Evolutionary conservation across 2,329 filamentous ascomycete species (phyloP).

Genomic region (Pseudonectria buxi): DNA sequence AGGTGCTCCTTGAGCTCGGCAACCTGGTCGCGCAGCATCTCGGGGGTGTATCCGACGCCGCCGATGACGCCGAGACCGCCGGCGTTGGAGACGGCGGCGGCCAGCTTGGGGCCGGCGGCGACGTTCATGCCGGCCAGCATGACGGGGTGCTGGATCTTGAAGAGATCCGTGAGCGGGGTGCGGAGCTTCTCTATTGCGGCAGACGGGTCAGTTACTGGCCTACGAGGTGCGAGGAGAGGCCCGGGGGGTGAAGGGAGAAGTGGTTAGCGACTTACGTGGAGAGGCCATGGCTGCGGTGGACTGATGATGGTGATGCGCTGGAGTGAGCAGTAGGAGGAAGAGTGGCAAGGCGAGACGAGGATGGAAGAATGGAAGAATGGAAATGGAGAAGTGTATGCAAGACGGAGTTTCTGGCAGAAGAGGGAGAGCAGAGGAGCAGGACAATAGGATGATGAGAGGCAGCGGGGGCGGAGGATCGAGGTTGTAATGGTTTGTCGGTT

Average conservation of each 20-base stretch:
- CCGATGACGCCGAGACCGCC: slow-evolving; percentile 95
- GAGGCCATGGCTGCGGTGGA: slow-evolving; percentile 57
- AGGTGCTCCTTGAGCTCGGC: slow-evolving; percentile 86
- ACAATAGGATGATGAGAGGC: not conserved
- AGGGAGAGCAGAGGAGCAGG: too few relatives aligned
- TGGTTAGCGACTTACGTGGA: slow-evolving; percentile 60
- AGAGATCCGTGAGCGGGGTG: slow-evolving; percentile 87
- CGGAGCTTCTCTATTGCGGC: slow-evolving; percentile 53
- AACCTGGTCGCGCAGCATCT: slow-evolving; percentile 95
- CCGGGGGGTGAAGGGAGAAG: not conserved
- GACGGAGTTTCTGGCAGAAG: not conserved
- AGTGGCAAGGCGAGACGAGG: slow-evolving; percentile 2
- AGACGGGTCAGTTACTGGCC: slow-evolving; percentile 8
- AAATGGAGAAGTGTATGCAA: not conserved
- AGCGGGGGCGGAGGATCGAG: not conserved
- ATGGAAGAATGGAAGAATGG: slow-evolving; percentile 1
- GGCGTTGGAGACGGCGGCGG: slow-evolving; percentile 93
- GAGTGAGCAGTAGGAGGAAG: not conserved
- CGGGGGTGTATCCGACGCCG: slow-evolving; percentile 90
- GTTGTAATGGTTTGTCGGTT: too few relatives aligned
- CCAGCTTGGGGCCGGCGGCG: slow-evolving; percentile 90
- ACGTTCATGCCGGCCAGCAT: slow-evolving; percentile 99
- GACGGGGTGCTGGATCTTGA: slow-evolving; percentile 96
- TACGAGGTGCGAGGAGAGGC: slow-evolving; percentile 3
- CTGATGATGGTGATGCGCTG: not conserved